Conservation (phyloP, 306 rosid species). For the Acacia crassicarpa region DNA sequence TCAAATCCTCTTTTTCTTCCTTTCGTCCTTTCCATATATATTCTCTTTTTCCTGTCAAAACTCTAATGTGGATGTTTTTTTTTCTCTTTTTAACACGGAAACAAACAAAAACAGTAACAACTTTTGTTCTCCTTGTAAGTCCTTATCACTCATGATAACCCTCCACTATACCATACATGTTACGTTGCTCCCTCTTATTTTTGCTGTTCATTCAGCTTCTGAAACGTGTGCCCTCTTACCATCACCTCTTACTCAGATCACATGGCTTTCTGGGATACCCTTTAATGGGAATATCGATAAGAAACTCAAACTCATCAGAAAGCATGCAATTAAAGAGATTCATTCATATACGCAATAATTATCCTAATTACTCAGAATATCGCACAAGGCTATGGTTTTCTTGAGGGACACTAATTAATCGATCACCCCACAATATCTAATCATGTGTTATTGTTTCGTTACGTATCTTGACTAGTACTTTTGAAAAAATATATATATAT, state of each 20-base stretch:
- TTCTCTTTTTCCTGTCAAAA: slow-evolving; percentile 10
- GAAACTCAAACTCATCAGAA: not conserved
- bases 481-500: too few relatives aligned
- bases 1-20: slow-evolving; percentile 23
- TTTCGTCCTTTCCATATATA: slow-evolving; percentile 9
- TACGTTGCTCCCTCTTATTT: not conserved
- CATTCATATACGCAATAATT: slow-evolving; percentile 17
- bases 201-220: not conserved
- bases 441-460: not conserved
- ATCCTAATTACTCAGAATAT: not conserved
- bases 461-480: not conserved
- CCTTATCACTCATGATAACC: not conserved
- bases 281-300: not conserved
- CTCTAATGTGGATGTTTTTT: not conserved
- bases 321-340: not conserved
- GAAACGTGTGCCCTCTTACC: slow-evolving; percentile 25
- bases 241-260: not conserved
- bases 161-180: not conserved
- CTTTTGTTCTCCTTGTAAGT: not conserved
- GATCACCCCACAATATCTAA: not conserved
- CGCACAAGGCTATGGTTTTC: not conserved
- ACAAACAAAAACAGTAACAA: not conserved
- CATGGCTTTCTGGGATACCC: not conserved
- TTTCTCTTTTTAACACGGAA: not conserved
- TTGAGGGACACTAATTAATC: not conserved